phyloP scores from a whole-genome alignment of 2,329 filamentous ascomycete species.

The Monilinia laxa region DNA sequence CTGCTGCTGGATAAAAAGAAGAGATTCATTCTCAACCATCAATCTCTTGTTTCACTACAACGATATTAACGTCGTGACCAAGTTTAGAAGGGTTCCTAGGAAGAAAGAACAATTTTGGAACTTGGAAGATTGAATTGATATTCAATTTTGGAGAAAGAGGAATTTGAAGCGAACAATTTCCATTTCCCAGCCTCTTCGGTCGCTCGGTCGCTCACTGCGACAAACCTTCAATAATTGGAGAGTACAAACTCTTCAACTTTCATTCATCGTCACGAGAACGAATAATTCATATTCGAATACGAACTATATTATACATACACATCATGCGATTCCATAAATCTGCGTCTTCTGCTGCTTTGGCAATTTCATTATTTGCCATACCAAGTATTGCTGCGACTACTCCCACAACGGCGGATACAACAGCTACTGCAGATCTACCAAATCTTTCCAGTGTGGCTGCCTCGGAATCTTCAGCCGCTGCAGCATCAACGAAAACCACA shows the following conservation, averaged over 20 bases:
- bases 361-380: slow-evolving; percentile 29
- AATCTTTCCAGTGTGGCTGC: slow-evolving; percentile 33
- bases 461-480: slow-evolving; percentile 32
- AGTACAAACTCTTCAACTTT: not conserved
- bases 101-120: slow-evolving; percentile 9
- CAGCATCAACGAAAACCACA: slow-evolving; percentile 23
- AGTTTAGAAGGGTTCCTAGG: slow-evolving; percentile 6
- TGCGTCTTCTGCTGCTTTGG: slow-evolving; percentile 27
- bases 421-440: slow-evolving; percentile 25
- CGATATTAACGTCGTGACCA: slow-evolving; percentile 17
- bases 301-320: slow-evolving; percentile 20
- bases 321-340: slow-evolving; percentile 31
- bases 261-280: slow-evolving; percentile 29
- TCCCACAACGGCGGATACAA: not conserved
- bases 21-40: slow-evolving; percentile 13
- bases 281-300: slow-evolving; percentile 7
- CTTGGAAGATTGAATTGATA: not conserved
- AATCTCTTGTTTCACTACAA: slow-evolving; percentile 16
- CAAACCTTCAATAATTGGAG: slow-evolving; percentile 14
- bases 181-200: not conserved
- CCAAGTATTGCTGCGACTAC: slow-evolving; percentile 23
- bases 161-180: slow-evolving; percentile 1
- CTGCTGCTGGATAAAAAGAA: not conserved
- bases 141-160: not conserved
- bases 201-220: slow-evolving; percentile 4